These are phyloP conservation scores for Cystoisospora suis DNA, from an alignment of 169 alveolate species.

Conservation along the genomic window DNA sequence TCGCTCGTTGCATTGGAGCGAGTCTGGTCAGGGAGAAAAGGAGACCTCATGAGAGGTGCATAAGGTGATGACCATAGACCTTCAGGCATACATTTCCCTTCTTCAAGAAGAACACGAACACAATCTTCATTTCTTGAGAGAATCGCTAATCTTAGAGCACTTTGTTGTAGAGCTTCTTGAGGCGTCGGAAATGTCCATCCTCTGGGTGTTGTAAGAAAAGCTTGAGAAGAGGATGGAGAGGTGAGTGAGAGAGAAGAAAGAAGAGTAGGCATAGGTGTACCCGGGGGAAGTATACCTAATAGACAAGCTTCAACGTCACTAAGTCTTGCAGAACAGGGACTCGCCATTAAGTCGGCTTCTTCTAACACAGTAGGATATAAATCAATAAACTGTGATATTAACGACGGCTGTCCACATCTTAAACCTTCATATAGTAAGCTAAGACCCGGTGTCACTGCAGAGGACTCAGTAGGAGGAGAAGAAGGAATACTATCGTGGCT, in stretches of 20 bases:
- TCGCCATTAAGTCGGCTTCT: neutral
- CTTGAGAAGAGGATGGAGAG: no score
- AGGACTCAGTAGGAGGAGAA: no score
- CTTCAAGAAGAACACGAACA: constrained; percentile 72
- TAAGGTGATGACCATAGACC: no score
- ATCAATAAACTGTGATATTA: neutral
- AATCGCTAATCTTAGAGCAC: constrained; percentile 79
- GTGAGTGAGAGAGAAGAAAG: neutral
- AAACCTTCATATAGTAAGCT: neutral
- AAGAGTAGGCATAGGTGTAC: neutral
- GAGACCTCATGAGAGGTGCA: no score
- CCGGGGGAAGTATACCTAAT: neutral
- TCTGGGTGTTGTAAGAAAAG: no score
- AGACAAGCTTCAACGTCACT: neutral
- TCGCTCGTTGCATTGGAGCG: no score
- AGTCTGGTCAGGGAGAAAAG: no score
- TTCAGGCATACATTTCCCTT: constrained; percentile 73
- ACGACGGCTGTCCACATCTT: neutral
- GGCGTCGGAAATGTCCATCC: neutral
- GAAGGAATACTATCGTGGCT: no score
- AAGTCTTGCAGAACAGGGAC: constrained; percentile 10
- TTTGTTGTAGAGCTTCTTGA: constrained; percentile 56
- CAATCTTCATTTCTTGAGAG: constrained; percentile 75
- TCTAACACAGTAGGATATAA: neutral
- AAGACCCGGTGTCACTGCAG: no score